Evolutionary conservation across 164 flowering plant genomes (phyloP).

Genomic region (Tinospora cordifolia): DNA sequence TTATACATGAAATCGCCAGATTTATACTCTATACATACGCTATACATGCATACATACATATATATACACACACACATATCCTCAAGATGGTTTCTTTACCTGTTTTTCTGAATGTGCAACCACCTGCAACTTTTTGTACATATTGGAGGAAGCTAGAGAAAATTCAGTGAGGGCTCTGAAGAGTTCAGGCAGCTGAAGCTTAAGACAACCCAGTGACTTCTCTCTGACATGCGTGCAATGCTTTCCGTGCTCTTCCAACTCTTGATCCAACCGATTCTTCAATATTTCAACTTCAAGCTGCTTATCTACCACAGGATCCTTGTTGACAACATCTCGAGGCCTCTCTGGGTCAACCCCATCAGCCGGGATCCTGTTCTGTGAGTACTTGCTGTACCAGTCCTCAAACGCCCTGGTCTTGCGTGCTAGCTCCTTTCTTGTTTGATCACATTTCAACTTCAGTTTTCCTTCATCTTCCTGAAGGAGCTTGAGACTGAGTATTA

Average conservation of each 20-base stretch:
- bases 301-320: constrained; percentile 45
- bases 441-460: constrained; percentile 57
- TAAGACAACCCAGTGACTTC: constrained; percentile 71
- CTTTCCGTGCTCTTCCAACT: constrained; percentile 48
- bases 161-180: constrained; percentile 65
- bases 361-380: constrained; percentile 25
- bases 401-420: constrained; percentile 52
- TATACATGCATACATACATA: background rate
- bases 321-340: constrained; percentile 33
- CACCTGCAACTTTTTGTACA: constrained; percentile 42
- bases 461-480: constrained; percentile 76
- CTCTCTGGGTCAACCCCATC: constrained; percentile 47
- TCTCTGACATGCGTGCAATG: constrained; percentile 79
- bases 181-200: constrained; percentile 67
- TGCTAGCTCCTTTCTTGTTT: constrained; percentile 48
- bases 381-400: constrained; percentile 65
- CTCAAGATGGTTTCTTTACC: constrained; percentile 18
- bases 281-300: constrained; percentile 47
- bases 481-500: constrained; percentile 41
- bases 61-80: background rate
- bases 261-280: constrained; percentile 66
- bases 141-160: constrained; percentile 39
- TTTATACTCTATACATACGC: background rate
- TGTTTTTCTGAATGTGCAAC: constrained; percentile 26
- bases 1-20: background rate